phyloP scores from a whole-genome alignment of 495 filamentous ascomycete species.

The Aspergillus coremiiformis region DNA sequence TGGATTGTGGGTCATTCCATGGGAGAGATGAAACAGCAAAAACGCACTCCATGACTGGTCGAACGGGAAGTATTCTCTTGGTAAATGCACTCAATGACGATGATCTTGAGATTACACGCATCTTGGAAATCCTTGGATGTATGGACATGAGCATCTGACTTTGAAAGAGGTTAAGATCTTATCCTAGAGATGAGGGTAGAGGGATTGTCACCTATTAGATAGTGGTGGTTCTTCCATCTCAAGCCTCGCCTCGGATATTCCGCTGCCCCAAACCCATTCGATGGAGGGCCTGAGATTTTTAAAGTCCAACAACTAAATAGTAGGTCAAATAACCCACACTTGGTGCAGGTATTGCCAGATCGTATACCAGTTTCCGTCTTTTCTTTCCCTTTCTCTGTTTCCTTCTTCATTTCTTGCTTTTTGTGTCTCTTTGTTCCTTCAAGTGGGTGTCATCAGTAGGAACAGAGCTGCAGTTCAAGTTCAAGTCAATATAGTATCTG shows the following conservation, averaged over 20 bases:
- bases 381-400: no score
- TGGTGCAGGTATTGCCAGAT: neutral
- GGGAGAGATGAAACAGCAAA: neutral
- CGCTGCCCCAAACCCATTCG: neutral
- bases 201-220: neutral
- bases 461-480: neutral
- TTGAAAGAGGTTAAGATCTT: neutral
- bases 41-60: neutral
- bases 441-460: neutral
- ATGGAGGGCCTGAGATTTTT: neutral
- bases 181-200: neutral
- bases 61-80: neutral
- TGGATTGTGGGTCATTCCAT: conserved; percentile 10
- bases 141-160: neutral
- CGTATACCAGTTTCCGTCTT: neutral
- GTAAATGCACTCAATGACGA: neutral
- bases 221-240: neutral
- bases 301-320: no score
- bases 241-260: neutral
- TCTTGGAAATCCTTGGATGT: neutral
- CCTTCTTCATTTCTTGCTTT: no score
- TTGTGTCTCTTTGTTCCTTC: no score
- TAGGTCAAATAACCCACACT: no score
- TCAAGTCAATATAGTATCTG: neutral
- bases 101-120: neutral